Evolutionary conservation across 208 protist genomes (phyloP), one percentile per base, ranked within the genome.

Genomic region (Leishmania guyanensis): DNA sequence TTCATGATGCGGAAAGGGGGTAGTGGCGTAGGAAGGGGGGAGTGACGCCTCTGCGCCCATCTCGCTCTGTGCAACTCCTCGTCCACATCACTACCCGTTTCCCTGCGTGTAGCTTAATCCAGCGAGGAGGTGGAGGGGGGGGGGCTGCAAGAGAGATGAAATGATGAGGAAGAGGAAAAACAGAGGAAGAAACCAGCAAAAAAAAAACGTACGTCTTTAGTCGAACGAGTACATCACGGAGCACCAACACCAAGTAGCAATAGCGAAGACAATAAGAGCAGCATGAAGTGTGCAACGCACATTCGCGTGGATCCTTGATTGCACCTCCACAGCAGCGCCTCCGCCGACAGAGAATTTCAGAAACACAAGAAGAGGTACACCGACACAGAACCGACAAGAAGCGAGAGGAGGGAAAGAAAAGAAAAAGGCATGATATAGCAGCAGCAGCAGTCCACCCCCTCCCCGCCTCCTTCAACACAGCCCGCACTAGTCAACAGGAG

Each of bases 361-460:
- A 16, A 36, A 26, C 64, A 65, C 9, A 65, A 8, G 6, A n/a
- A 65, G 10, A 8, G 29, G 9, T n/a, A 65, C 20, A 26, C 54
- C 0, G 16, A 33, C 22, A 5, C 60, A 6, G 60, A 65, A 16
- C 48, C 36, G 22, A 73, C 69, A 75, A 50, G 62, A 75, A 39
- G 26, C 75, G 74, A 17, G 75, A 79, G 66, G 65, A 68, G 29
- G 43, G 22, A 73, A 29, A 10, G 68, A 26, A 50, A 50, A 72
- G 12, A 22, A 14, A 48, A 39, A 6, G 20, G 2, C 14, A n/a
- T 10, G 43, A 73, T 16, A 43, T 12, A 62, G 51, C 46, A 75
- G 71, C 9, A 75, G 22, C 6, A 2, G 6, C 33, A 16, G 12
- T 6, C 66, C 5, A 20, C 68, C 8, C 26, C 20, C 46, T 20